Conservation (phyloP, 768 basidiomycete species). For the Naganishia friedmannii region DNA sequence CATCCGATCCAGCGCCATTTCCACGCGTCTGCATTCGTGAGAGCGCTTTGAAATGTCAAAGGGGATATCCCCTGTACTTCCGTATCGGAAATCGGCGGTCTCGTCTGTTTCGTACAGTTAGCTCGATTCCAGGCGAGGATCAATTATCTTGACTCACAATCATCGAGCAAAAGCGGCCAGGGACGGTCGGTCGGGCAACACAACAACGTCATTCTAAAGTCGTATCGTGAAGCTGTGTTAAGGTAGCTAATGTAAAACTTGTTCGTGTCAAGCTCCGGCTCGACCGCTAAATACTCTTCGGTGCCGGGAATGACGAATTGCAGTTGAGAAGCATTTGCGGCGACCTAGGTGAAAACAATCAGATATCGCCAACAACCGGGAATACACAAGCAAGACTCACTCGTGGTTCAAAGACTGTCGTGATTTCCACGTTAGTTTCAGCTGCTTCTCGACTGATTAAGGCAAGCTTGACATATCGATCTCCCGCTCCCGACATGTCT, state of each 20-base stretch:
- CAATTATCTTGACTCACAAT: constrained; percentile 37
- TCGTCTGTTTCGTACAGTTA: constrained; percentile 32
- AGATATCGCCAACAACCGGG: not conserved
- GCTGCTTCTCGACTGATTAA: constrained; percentile 27
- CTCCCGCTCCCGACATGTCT: not conserved
- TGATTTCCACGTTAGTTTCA: constrained; percentile 27
- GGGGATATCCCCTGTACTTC: constrained; percentile 46
- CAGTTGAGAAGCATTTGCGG: constrained; percentile 36
- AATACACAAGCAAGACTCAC: constrained; percentile 27
- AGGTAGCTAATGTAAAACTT: constrained; percentile 5
- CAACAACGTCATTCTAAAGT: constrained; percentile 47
- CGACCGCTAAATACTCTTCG: constrained; percentile 28
- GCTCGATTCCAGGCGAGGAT: not conserved
- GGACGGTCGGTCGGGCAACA: constrained; percentile 46
- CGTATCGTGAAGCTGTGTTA: constrained; percentile 32
- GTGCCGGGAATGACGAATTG: constrained; percentile 43
- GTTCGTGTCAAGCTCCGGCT: constrained; percentile 8
- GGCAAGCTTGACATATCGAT: constrained; percentile 32
- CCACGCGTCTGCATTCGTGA: constrained; percentile 36
- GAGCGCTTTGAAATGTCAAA: constrained; percentile 43
- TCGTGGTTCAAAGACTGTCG: constrained; percentile 45
- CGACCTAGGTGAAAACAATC: constrained; percentile 31
- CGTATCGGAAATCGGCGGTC: constrained; percentile 45
- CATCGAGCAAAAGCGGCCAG: constrained; percentile 50
- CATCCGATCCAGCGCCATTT: constrained; percentile 24